Evolutionary conservation across 495 filamentous ascomycete species (phyloP), one percentile per base, ranked within the genome.

Genomic region (Cladorrhinum samala): DNA sequence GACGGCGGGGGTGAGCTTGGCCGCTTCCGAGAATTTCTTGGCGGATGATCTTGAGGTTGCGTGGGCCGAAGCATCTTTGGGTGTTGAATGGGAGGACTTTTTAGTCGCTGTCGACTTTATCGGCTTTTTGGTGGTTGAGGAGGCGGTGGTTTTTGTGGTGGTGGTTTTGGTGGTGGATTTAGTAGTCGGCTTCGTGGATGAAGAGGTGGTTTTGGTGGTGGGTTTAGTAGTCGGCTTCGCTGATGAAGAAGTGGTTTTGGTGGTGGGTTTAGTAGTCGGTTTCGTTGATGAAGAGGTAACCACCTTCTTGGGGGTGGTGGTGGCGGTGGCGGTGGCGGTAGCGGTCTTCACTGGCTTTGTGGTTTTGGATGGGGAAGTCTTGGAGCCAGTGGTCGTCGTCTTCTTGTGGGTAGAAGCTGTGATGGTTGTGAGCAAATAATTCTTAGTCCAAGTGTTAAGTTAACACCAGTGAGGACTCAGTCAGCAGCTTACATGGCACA

Each of bases 121-220:
- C 6, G 36, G 49, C 1, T 46, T 20, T 36, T 58, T 59, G 44
- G 40, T n/a, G 24, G 46, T 53, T 23, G 56, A 53, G 20, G 49
- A 23, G 14, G 50, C 30, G 14, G 33, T 55, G 7, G 16, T 55
- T 25, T 49, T 56, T 45, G 25, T 27, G 9, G 44, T 33, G 41
- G 44, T 40, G 18, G 18, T 11, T 54, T 30, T 42, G 7, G 44
- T 46, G 19, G 21, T 52, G 42, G 3, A 25, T 55, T 46, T n/a
- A 19, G 30, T 21, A 33, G 45, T 2, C 14, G 45, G 9, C 23
- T 47, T 47, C 6, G 9, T 11, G 1, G 44, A 3, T 1, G 44
- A 30, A 23, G 27, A 5, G 27, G 27, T 33, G 27, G 44, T 33
- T 14, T n/a, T 46, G 20, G 44, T 25, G 39, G 39, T 41, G 39